phyloP scores from a whole-genome alignment of 345 rosid genomes.

The Gossypium herbaceum region DNA sequence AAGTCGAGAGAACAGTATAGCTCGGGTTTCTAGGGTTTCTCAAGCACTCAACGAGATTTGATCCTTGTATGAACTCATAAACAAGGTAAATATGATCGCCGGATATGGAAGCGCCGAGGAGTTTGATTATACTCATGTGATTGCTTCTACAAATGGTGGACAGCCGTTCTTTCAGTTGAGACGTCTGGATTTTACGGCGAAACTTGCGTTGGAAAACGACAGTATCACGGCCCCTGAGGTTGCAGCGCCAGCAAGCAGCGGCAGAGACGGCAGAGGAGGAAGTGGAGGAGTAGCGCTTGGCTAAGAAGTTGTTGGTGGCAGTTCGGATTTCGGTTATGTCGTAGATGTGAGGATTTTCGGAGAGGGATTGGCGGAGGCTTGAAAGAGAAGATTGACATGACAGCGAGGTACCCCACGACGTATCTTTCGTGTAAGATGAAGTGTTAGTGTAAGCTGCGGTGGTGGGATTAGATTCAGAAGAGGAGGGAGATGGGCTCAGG shows the following conservation, averaged over 20 bases:
- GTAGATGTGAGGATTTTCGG: slow-evolving; percentile 75
- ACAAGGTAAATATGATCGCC: slow-evolving; percentile 71
- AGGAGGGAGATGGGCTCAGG: slow-evolving; percentile 17
- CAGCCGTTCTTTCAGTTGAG: slow-evolving; percentile 44
- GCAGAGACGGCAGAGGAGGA: slow-evolving; percentile 59
- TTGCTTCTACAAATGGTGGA: slow-evolving; percentile 66
- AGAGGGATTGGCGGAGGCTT: slow-evolving; percentile 57
- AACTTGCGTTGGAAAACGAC: slow-evolving; percentile 73
- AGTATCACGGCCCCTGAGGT: slow-evolving; percentile 51
- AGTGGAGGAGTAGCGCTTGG: slow-evolving; percentile 50
- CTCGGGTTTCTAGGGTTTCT: slow-evolving; percentile 56
- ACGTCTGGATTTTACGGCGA: slow-evolving; percentile 41
- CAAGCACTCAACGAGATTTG: slow-evolving; percentile 59
- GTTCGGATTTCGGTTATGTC: slow-evolving; percentile 69
- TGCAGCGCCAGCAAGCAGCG: slow-evolving; percentile 74
- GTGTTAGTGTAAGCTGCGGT: slow-evolving; percentile 17
- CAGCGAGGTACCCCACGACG: slow-evolving; percentile 21
- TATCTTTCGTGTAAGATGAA: slow-evolving; percentile 1
- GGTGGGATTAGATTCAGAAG: slow-evolving; percentile 13
- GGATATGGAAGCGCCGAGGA: slow-evolving; percentile 68
- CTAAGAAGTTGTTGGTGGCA: slow-evolving; percentile 88
- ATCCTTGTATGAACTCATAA: slow-evolving; percentile 62
- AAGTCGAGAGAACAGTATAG: slow-evolving; percentile 64
- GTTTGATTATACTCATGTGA: slow-evolving; percentile 57
- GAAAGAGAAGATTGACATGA: slow-evolving; percentile 53